Conservation (phyloP, 805 yeast species). For the Nakazawaea holstii region DNA sequence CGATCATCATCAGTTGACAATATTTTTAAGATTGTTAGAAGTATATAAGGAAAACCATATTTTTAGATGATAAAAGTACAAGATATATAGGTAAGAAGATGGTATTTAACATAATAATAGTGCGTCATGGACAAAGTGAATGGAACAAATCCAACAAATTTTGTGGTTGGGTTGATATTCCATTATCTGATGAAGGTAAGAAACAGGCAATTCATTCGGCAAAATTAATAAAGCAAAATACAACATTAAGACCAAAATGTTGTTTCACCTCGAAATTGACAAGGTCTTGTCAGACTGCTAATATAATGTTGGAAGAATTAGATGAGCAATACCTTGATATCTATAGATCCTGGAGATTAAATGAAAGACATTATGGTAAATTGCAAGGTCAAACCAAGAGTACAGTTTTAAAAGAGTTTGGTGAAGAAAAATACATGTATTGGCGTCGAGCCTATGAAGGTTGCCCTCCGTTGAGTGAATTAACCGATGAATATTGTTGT, state of each 20-base stretch:
- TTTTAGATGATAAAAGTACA: too few relatives aligned
- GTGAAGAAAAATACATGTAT: slow-evolving; percentile 67
- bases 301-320: slow-evolving; percentile 55
- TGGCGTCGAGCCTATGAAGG: slow-evolving; percentile 79
- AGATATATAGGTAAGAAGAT: background rate
- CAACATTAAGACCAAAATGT: slow-evolving; percentile 43
- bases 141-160: slow-evolving; percentile 72
- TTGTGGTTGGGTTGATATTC: slow-evolving; percentile 84
- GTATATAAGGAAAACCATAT: too few relatives aligned
- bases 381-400: slow-evolving; percentile 77
- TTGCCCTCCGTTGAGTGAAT: slow-evolving; percentile 49
- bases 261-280: slow-evolving; percentile 68
- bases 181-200: slow-evolving; percentile 60
- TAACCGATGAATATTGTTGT: slow-evolving; percentile 32
- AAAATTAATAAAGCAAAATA: slow-evolving; percentile 44
- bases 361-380: slow-evolving; percentile 81
- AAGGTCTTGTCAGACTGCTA: slow-evolving; percentile 71
- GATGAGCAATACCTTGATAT: slow-evolving; percentile 44
- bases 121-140: slow-evolving; percentile 81
- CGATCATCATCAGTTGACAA: background rate
- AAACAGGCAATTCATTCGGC: slow-evolving; percentile 67
- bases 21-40: background rate
- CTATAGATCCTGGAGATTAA: slow-evolving; percentile 70
- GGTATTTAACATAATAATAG: slow-evolving; percentile 39
- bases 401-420: slow-evolving; percentile 57